Conservation (phyloP, 2,329 filamentous ascomycete species). For the Diaporthe sp. region DNA sequence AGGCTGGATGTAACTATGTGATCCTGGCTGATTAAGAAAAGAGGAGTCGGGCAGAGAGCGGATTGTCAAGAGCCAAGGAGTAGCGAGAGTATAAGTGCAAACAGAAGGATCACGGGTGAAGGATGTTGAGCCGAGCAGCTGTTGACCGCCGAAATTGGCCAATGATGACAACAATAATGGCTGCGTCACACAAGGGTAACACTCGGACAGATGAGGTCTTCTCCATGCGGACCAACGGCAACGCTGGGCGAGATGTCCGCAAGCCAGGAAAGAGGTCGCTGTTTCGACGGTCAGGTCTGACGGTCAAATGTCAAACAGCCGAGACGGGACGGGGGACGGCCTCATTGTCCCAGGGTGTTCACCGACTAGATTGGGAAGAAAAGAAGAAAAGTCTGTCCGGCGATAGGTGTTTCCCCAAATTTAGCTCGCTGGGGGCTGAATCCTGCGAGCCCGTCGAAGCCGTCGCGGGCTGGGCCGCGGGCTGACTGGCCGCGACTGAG, state of each 20-base stretch:
- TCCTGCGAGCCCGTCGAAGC: conserved; percentile 26
- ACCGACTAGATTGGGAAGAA: background rate
- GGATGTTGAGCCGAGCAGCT: conserved; percentile 3
- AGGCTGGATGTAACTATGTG: background rate
- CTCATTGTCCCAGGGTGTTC: conserved; percentile 17
- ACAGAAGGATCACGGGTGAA: background rate
- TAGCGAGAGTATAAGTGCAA: conserved; percentile 36
- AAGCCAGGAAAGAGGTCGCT: conserved; percentile 19
- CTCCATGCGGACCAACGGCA: conserved; percentile 22
- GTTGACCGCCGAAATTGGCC: conserved; percentile 3
- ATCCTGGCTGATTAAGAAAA: conserved; percentile 18
- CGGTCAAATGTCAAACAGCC: conserved; percentile 22
- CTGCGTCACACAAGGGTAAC: conserved; percentile 29
- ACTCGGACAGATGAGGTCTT: conserved; percentile 18
- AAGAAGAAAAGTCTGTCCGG: background rate
- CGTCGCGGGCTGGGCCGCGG: conserved; percentile 33
- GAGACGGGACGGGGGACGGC: conserved; percentile 20
- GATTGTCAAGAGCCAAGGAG: conserved; percentile 17
- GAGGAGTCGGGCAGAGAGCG: conserved; percentile 13
- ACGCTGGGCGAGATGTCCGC: background rate
- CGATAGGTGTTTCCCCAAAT: conserved; percentile 4
- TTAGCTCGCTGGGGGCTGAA: conserved; percentile 29
- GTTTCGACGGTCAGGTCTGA: conserved; percentile 34
- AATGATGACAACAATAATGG: background rate
- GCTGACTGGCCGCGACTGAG: conserved; percentile 32